Evolutionary conservation across 345 rosid species (phyloP).

Genomic region (Combretum micranthum): DNA sequence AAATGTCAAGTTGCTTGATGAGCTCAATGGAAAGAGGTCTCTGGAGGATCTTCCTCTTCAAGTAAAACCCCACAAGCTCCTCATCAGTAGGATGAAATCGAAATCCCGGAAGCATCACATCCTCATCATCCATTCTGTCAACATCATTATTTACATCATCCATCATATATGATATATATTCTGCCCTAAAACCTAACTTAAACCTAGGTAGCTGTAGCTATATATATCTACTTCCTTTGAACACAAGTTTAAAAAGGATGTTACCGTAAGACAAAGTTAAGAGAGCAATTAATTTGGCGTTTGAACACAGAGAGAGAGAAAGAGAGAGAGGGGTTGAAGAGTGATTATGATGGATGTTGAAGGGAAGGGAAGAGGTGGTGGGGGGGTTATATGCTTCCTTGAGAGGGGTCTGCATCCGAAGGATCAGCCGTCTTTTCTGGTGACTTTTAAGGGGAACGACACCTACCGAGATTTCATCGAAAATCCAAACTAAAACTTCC

Average conservation of each 20-base stretch:
- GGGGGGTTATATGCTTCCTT: slow-evolving; percentile 67
- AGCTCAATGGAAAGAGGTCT: slow-evolving; percentile 72
- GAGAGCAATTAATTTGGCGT: too few species aligned
- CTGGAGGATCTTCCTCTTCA: slow-evolving; percentile 73
- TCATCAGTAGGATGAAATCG: slow-evolving; percentile 96
- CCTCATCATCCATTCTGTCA: slow-evolving; percentile 61
- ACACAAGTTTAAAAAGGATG: slow-evolving; percentile 4
- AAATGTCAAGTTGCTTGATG: slow-evolving; percentile 83
- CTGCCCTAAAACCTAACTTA: too few species aligned
- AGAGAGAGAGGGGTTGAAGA: slow-evolving; percentile 6
- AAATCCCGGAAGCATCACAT: slow-evolving; percentile 78
- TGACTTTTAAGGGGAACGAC: slow-evolving; percentile 24
- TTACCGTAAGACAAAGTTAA: too few species aligned
- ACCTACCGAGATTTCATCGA: too few species aligned
- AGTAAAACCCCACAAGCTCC: slow-evolving; percentile 88
- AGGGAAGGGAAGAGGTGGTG: slow-evolving; percentile 24
- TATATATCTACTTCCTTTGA: background rate
- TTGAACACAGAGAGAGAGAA: background rate
- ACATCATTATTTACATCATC: slow-evolving; percentile 28
- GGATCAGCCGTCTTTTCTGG: slow-evolving; percentile 92
- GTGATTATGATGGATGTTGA: slow-evolving; percentile 2
- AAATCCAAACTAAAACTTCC: slow-evolving; percentile 20
- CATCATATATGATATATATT: slow-evolving; percentile 21
- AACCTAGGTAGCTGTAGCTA: background rate
- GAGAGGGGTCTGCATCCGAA: slow-evolving; percentile 79